Conservation (phyloP, 371 early-diverging fungal genomes). For the Coemansia sp. region DNA sequence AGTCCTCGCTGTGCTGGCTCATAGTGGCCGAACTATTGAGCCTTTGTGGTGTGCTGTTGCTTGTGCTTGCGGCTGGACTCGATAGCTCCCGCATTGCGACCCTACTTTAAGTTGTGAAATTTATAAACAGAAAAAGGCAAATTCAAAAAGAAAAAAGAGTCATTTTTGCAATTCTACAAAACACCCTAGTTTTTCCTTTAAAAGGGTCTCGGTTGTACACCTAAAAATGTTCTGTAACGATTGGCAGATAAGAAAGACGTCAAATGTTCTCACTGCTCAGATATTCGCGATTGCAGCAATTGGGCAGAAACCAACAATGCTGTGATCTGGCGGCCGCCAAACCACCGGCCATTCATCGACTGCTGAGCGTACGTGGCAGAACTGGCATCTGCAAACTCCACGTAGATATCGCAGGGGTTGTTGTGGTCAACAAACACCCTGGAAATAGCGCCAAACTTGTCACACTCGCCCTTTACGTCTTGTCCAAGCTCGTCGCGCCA, state of each 20-base stretch:
- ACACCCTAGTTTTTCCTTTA: background rate
- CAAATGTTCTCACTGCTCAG: no score
- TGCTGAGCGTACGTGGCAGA: constrained; percentile 69
- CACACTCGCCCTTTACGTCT: constrained; percentile 83
- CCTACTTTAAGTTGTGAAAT: background rate
- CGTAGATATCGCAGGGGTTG: constrained; percentile 76
- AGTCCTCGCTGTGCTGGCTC: constrained; percentile 5
- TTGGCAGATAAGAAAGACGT: background rate
- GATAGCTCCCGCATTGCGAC: background rate
- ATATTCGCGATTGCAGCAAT: background rate
- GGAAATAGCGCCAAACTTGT: constrained; percentile 73
- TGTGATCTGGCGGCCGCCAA: constrained; percentile 75
- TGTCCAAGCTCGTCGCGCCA: constrained; percentile 88
- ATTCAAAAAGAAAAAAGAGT: background rate
- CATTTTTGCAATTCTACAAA: background rate
- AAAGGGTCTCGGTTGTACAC: background rate
- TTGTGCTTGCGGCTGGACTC: background rate
- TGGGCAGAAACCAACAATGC: constrained; percentile 49
- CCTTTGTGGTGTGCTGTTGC: background rate
- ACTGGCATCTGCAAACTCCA: constrained; percentile 72
- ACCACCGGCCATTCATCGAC: constrained; percentile 75
- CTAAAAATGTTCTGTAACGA: background rate
- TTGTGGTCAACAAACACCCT: constrained; percentile 76
- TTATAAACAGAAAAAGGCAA: background rate
- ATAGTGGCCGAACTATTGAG: background rate